These are phyloP conservation scores for Sugiyamaella boreocaroliniensis DNA, from an alignment of 805 yeast species.

Conservation along the genomic window DNA sequence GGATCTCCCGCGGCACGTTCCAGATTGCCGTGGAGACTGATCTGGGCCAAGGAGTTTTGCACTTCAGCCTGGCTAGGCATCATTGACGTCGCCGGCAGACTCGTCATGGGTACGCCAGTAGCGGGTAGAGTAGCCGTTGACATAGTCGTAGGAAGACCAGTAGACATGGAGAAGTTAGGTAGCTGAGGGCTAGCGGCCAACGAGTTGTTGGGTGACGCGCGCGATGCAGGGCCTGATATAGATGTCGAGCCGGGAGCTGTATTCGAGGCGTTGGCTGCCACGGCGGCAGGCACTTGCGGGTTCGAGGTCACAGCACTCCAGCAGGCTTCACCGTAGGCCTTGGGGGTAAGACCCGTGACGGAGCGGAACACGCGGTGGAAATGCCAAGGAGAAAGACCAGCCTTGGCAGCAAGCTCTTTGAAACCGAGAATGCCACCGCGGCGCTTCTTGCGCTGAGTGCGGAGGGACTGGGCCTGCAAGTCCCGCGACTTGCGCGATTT, in stretches of 20 bases:
- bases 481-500: constrained; percentile 10
- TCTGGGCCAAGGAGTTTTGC: not conserved
- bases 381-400: constrained; percentile 85
- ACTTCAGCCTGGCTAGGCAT: not conserved
- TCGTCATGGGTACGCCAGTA: not conserved
- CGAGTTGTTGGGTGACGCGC: not conserved
- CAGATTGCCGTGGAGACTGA: not conserved
- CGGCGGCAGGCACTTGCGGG: constrained; percentile 8
- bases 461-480: not conserved
- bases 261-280: constrained; percentile 3
- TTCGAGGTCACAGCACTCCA: constrained; percentile 32
- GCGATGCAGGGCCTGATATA: not conserved
- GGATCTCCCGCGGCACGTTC: too few species aligned
- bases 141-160: not conserved
- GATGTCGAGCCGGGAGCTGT: not conserved
- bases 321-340: constrained; percentile 81
- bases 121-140: not conserved
- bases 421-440: constrained; percentile 44
- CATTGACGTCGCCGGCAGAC: not conserved
- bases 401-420: constrained; percentile 79
- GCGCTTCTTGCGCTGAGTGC: constrained; percentile 27
- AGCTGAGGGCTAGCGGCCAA: not conserved
- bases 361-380: constrained; percentile 85
- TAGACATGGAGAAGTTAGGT: constrained; percentile 1
- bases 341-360: constrained; percentile 81